Percentiles rank a stretch among this genome's conserved stretches.
These are phyloP conservation scores for Mycena venus DNA, from an alignment of 768 basidiomycete species.

Conservation along the genomic window DNA sequence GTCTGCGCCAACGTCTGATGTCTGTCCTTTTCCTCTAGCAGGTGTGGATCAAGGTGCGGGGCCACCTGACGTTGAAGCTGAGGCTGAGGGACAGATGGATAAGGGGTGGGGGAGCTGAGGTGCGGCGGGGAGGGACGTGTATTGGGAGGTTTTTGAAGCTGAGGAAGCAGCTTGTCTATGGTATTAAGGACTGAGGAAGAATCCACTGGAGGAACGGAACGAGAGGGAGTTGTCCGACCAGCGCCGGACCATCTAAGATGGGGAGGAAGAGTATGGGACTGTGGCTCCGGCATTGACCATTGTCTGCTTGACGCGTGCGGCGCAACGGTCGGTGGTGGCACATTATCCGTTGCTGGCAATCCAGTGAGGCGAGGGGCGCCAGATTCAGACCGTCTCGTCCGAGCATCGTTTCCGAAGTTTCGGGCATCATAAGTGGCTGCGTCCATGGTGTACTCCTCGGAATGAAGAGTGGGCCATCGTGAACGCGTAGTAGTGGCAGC, in stretches of 20 bases:
- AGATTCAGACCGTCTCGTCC: neutral
- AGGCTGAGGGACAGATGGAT: no score
- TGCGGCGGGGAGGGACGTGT: slow-evolving; percentile 13
- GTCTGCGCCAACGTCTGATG: no score
- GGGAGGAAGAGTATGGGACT: neutral
- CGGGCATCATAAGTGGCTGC: neutral
- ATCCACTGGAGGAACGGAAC: neutral
- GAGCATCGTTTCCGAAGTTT: neutral
- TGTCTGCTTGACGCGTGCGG: neutral
- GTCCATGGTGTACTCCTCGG: neutral
- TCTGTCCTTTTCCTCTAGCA: neutral
- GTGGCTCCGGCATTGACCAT: slow-evolving; percentile 8
- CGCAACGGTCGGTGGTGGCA: neutral
- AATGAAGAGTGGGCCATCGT: slow-evolving; percentile 22
- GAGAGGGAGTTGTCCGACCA: neutral
- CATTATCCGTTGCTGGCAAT: neutral
- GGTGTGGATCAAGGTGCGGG: slow-evolving; percentile 32
- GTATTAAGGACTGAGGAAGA: neutral
- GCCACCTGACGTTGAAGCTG: slow-evolving; percentile 31
- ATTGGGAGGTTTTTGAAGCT: neutral
- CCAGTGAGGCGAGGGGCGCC: neutral
- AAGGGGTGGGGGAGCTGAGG: neutral
- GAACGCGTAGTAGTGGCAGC: neutral
- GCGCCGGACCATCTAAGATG: slow-evolving; percentile 6
- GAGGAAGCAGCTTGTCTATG: slow-evolving; percentile 3